These are phyloP conservation scores for Saccharomycopsis sp. DNA, from an alignment of 805 yeast species.

Conservation along the genomic window DNA sequence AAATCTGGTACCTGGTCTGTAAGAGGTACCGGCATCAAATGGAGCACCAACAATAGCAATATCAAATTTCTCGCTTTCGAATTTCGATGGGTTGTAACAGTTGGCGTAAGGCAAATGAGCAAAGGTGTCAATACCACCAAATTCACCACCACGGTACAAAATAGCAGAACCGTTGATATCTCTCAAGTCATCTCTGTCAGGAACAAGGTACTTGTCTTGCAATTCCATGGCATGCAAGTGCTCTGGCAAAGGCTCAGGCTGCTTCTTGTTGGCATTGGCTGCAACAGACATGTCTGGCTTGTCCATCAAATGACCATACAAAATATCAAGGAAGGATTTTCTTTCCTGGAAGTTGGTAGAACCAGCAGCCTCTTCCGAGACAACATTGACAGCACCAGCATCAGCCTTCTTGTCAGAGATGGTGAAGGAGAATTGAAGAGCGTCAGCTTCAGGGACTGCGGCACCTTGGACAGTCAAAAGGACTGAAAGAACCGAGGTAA, in stretches of 20 bases:
- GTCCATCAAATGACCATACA: constrained; percentile 32
- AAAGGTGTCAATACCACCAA: constrained; percentile 50
- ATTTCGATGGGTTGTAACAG: constrained; percentile 37
- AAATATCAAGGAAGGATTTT: constrained; percentile 31
- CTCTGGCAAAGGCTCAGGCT: constrained; percentile 28
- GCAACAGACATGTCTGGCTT: constrained; percentile 24
- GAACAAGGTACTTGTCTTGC: constrained; percentile 31
- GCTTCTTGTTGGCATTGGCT: constrained; percentile 26
- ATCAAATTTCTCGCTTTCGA: constrained; percentile 36
- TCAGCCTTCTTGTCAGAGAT: constrained; percentile 14
- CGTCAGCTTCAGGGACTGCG: constrained; percentile 24
- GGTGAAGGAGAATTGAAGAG: constrained; percentile 24
- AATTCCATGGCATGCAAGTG: constrained; percentile 26
- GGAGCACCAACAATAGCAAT: constrained; percentile 52
- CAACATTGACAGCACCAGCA: not conserved
- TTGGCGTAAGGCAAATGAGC: constrained; percentile 42
- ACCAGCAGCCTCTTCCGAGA: constrained; percentile 10
- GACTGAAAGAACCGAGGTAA: not conserved
- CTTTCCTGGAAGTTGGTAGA: constrained; percentile 12
- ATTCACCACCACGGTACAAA: constrained; percentile 36
- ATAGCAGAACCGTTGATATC: constrained; percentile 26
- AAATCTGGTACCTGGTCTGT: constrained; percentile 47
- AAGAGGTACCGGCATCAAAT: constrained; percentile 47
- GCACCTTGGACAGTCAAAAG: constrained; percentile 12
- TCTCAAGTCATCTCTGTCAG: constrained; percentile 33